Base-by-base conservation (phyloP, 2,329 filamentous ascomycete genomes). In the Pseudogymnoascus sp. region DNA sequence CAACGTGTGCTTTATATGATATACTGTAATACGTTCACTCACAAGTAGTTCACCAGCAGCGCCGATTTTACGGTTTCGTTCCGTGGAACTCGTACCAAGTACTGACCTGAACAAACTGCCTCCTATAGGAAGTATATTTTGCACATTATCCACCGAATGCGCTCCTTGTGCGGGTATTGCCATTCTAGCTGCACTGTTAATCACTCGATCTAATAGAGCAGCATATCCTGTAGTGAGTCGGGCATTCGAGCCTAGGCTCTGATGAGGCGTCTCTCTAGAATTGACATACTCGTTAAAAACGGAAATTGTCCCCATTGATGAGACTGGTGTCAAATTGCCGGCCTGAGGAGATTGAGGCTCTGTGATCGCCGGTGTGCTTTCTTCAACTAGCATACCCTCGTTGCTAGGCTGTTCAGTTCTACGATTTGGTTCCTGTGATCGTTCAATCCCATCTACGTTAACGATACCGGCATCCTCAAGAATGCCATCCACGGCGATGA, bases 11-110 rank as follows among this genome's bases (percentile, higher is more conserved):
- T 35, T 9, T 2, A 31, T 53, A 19, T 53, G 13, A 10, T 60
- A 50, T n/a, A n/a, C 57, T 26, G 17, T 44, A 26, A 38, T 36
- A 36, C 17, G 60, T 15, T n/a, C n/a, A 67, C 70, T 65, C 62
- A 71, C 69, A 60, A 68, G 71, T 11, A 72, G 64, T 60, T 73
- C 71, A 17, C 70, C 71, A 19, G 71, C 71, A 15, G 71, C 71
- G 1, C 70, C 70, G 47, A 73, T 66, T 63, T 68, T 71, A 50
- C 6, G 42, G 42, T 50, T 26, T 21, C 42, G 42, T 26, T 50
- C 42, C 23, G 23, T 26, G 23, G 42, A 50, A 21, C 42, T 21
- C 42, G 15, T 21, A 21, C 42, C 42, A 21, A 8, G 23, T 50
- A 26, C 17, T 50, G 42, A 15, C 17, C 17, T 11, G 23, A 21